These are phyloP conservation scores for Sporothrix mexicana DNA, from an alignment of 2,329 filamentous ascomycete genomes.

Conservation along the genomic window DNA sequence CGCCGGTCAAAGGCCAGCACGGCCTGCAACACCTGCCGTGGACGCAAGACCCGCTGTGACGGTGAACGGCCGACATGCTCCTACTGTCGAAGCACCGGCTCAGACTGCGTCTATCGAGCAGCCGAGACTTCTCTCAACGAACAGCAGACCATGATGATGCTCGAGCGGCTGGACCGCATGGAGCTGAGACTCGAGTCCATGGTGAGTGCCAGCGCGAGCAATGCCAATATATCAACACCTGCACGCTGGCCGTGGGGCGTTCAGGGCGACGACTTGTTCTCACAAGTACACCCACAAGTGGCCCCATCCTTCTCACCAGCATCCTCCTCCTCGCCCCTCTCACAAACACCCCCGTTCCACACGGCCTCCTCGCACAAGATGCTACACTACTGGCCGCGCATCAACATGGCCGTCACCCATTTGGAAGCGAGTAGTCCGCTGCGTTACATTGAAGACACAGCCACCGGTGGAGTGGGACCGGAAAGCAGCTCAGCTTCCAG, in stretches of 20 bases:
- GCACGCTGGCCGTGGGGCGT: background rate
- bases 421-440: background rate
- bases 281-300: background rate
- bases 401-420: slow-evolving; percentile 3
- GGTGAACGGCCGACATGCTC: slow-evolving; percentile 11
- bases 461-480: background rate
- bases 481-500: no score
- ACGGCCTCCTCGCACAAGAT: slow-evolving; percentile 14
- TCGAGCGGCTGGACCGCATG: slow-evolving; percentile 12
- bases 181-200: slow-evolving; percentile 11
- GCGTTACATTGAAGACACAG: background rate
- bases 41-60: slow-evolving; percentile 15
- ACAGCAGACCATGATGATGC: background rate
- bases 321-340: no score
- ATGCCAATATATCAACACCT: background rate
- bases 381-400: slow-evolving; percentile 19
- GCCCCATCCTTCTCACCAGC: background rate
- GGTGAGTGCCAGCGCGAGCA: background rate
- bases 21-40: slow-evolving; percentile 9
- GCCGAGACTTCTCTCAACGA: background rate
- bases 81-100: slow-evolving; percentile 10
- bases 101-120: background rate
- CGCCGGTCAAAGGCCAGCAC: slow-evolving; percentile 4
- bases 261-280: background rate
- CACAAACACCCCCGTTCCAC: slow-evolving; percentile 2